phyloP scores from a whole-genome alignment of 352 stramenopile genomes.

The Phytophthora citrophthora region DNA sequence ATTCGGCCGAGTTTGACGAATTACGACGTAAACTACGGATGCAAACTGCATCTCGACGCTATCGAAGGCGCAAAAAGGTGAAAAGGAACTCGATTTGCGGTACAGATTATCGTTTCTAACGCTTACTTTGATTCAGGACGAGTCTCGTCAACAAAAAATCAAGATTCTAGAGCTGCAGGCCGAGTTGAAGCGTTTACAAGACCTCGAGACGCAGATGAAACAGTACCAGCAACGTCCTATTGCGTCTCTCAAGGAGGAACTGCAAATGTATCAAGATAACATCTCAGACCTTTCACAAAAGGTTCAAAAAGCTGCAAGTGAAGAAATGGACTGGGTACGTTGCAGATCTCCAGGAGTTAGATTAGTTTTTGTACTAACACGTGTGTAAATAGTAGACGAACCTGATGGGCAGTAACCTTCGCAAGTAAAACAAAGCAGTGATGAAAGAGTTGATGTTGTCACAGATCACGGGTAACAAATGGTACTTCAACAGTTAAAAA shows the following conservation, averaged over 20 bases:
- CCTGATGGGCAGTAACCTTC: conserved; percentile 12
- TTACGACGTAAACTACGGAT: conserved; percentile 40
- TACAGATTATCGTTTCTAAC: background rate
- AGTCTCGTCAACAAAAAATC: conserved; percentile 25
- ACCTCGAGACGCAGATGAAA: conserved; percentile 18
- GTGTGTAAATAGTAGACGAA: conserved; percentile 5
- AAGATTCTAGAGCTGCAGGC: conserved; percentile 24
- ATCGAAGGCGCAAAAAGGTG: conserved; percentile 48
- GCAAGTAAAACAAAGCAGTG: conserved; percentile 6
- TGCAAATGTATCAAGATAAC: conserved; percentile 24
- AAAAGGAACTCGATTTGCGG: background rate
- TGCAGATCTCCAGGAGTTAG: background rate
- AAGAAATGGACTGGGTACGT: conserved; percentile 32
- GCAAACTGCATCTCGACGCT: conserved; percentile 41
- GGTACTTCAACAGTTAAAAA: no score
- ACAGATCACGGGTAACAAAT: no score
- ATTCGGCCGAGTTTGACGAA: conserved; percentile 31
- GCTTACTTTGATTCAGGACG: conserved; percentile 11
- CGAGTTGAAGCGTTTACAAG: conserved; percentile 24
- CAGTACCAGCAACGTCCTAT: conserved; percentile 27
- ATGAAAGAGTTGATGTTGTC: no score
- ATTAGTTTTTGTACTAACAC: background rate
- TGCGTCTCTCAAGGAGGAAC: conserved; percentile 31
- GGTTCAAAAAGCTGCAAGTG: conserved; percentile 17
- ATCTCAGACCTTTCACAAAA: conserved; percentile 15